Base-by-base conservation (phyloP, 495 filamentous ascomycete species). In the Letharia lupina region DNA sequence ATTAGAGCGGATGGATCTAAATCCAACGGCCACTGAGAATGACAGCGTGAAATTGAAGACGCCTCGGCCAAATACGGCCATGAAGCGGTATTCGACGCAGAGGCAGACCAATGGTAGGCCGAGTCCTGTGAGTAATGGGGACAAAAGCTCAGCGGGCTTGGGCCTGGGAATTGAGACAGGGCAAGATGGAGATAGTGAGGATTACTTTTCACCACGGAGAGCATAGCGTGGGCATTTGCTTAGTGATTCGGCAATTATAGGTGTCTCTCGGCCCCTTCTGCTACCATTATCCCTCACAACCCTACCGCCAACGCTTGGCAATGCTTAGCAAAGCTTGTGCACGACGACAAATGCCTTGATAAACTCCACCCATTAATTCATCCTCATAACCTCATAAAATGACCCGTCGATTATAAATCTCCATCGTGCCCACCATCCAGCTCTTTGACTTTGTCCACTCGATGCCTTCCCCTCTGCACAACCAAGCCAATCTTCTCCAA, bases 1-100 rank as follows among this genome's bases (percentile, higher is more conserved):
- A 0, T 83, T 97, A 72, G 84, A 86, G 65, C 78, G 89, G 70
- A 88, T 92, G 3, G 87, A 86, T 28, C 52, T 63, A 2, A 31
- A 48, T 50, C 37, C 56, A 10, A 41, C 16, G 56, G 50, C 12
- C 37, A 44, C 31, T 28, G 54, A 35, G 15, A 37, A 31, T 40
- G 64, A 52, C 16, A 37, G 59, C 8, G 64, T 66, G 15, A 60
- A 18, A 40, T 42, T 66, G 20, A 65, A 61, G 42, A 66, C 67
- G 45, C 62, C 66, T 15, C 52, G 52, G 41, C 58, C 52, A 33
- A 62, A 7, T 9, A 48, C 63, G n/a, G 47, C 28, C 6, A 47
- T 59, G 16, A 39, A 47, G 11, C 15, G 48, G 16, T 9, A 16
- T 0, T 16, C 35, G 44, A 23, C n/a, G 1, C n/a, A 52, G 23